Base-by-base conservation (phyloP, 1,284 basidiomycete species). In the Cerioporus squamosus region DNA sequence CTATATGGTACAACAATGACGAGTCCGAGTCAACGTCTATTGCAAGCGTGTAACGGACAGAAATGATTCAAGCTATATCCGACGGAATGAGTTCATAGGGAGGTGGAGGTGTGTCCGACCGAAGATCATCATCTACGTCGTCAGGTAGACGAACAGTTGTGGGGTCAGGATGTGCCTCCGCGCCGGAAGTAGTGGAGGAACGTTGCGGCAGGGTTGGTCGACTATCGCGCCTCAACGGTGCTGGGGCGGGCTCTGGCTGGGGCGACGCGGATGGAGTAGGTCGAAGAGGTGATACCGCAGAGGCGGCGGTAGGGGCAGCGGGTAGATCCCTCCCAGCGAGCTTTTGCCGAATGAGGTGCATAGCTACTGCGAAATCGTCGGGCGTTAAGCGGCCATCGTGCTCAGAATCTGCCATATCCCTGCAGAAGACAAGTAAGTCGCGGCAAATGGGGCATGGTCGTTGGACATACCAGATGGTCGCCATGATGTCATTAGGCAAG, bases 361-460 rank as follows among this genome's bases (percentile, higher is more conserved):
- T 91, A 3, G 95, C 97, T 44, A 99, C 90, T 2, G 97, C 97
- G 74, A 99, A 99, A 51, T 96, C 94, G 59, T 98, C 96, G 48
- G 87, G 86, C 22, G 89, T 94, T 44, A 99, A 82, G 48, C 84
- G 84, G 2, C 97, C 97, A 63, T 95, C 90, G 63, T 91, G 90
- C 53, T 91, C 87, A 23, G 97, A 85, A 70, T 99, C 97, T 17
- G 95, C 85, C 17, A 99, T 84, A 73, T 99, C 97, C 95, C 94
- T 96, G 65, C n/a, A 48, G 9, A 18, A 26, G 8, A 15, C 17
- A n/a, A 18, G 7, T 20, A 12, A 14, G 44, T 40, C 36, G n/a
- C 10, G 26, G 22, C 18, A 9, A 10, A 3, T 15, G 15, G 20
- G 36, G 5, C 53, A 15, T 17, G 55, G 26, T 29, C 6, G 9